Percentiles rank a stretch among this genome's conserved stretches.
phyloP scores from a whole-genome alignment of 202 grass and related monocot genomes.

The Alloteropsis angusta region DNA sequence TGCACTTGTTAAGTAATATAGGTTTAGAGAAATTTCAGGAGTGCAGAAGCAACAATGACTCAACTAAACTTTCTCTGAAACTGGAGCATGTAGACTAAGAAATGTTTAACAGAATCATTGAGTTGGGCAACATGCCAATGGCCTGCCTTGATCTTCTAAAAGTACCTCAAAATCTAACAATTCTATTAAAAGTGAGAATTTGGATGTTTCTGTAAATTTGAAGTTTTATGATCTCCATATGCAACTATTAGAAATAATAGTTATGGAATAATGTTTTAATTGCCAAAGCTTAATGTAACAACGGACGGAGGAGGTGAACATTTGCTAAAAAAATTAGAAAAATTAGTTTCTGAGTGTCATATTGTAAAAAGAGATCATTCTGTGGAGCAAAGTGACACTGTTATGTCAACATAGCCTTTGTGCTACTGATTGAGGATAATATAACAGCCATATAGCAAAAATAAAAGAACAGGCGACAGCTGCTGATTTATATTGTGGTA shows the following conservation, averaged over 20 bases:
- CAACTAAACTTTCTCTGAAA: background rate
- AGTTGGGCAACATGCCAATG: background rate
- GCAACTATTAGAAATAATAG: conserved; percentile 1
- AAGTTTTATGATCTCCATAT: background rate
- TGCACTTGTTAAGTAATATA: conserved; percentile 29
- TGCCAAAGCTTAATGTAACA: background rate
- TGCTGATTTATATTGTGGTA: background rate
- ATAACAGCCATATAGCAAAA: background rate
- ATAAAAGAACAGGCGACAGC: background rate
- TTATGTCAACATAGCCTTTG: background rate
- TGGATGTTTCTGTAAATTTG: background rate
- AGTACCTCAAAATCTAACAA: background rate
- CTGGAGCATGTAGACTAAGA: background rate
- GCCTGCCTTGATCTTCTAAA: background rate
- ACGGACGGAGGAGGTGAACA: background rate
- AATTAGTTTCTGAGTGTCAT: background rate
- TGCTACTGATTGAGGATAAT: background rate
- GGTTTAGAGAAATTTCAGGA: conserved; percentile 7
- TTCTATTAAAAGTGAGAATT: background rate
- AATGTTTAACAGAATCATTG: background rate
- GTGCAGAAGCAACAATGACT: background rate
- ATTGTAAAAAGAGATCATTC: background rate
- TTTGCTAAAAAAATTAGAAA: background rate
- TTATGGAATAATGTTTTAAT: background rate
- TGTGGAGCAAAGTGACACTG: background rate